Conservation (phyloP, 345 rosid species). For the Rubroshorea leprosula region DNA sequence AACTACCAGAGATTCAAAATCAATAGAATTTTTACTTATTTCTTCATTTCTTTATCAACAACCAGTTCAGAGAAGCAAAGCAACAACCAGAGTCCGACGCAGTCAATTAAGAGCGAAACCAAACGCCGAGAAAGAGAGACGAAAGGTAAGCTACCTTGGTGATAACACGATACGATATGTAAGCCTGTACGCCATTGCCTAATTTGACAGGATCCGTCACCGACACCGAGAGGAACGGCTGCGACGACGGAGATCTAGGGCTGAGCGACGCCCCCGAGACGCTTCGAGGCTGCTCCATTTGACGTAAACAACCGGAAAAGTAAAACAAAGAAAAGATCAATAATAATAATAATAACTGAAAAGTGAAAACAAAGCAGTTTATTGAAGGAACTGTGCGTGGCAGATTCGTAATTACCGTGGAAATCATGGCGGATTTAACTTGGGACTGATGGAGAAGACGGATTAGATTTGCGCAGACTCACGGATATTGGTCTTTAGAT, state of each 20-base stretch:
- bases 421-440: slow-evolving; percentile 11
- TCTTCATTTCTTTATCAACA: not conserved
- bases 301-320: slow-evolving; percentile 6
- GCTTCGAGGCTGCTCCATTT: slow-evolving; percentile 63
- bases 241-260: slow-evolving; percentile 86
- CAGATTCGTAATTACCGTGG: slow-evolving; percentile 21
- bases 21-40: not conserved
- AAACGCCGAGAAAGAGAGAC: not conserved
- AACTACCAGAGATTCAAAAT: not conserved
- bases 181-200: slow-evolving; percentile 96
- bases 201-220: slow-evolving; percentile 96
- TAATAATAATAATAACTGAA: not conserved
- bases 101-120: not conserved
- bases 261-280: slow-evolving; percentile 59
- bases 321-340: not conserved
- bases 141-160: slow-evolving; percentile 58
- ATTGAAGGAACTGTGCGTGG: slow-evolving; percentile 4
- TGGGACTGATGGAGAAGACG: not conserved
- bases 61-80: not conserved
- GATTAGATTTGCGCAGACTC: too few relatives aligned
- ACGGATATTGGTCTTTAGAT: not conserved
- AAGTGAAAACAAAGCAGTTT: not conserved
- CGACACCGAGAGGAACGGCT: slow-evolving; percentile 61
- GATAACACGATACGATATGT: slow-evolving; percentile 89
- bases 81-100: not conserved